These are phyloP conservation scores for Haematococcus sp. DNA, from an alignment of 139 green algal species.

Conservation along the genomic window DNA sequence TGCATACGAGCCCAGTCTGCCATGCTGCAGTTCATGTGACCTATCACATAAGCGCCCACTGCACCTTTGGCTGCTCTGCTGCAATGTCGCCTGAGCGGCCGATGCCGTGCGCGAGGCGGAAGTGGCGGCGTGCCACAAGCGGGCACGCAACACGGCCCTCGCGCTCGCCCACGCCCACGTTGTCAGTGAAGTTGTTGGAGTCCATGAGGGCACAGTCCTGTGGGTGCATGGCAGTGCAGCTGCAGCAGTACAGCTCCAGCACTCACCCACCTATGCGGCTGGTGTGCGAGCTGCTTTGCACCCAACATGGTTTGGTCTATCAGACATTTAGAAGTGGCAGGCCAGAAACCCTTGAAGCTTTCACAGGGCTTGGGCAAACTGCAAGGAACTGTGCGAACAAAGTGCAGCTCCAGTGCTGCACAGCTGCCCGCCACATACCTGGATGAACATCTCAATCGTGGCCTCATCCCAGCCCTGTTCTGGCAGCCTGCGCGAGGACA, in stretches of 20 bases:
- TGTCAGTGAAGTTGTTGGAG: slow-evolving; percentile 94
- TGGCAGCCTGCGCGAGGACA: slow-evolving; percentile 73
- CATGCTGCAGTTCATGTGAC: too few species aligned
- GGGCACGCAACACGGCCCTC: slow-evolving; percentile 81
- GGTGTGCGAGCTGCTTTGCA: too few species aligned
- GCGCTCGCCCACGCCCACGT: slow-evolving; percentile 90
- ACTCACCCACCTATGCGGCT: too few species aligned
- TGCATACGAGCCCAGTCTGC: too few species aligned
- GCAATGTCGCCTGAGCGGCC: slow-evolving; percentile 86
- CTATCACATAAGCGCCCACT: too few species aligned
- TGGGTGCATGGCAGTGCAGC: not conserved
- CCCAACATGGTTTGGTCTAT: too few species aligned
- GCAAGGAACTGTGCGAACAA: too few species aligned
- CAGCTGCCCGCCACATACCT: not conserved
- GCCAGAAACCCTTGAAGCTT: too few species aligned
- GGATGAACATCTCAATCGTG: slow-evolving; percentile 81
- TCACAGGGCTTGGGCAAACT: too few species aligned
- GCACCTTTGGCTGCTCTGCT: slow-evolving; percentile 96
- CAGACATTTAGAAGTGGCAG: too few species aligned
- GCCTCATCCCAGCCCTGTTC: slow-evolving; percentile 81
- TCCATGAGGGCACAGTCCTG: slow-evolving; percentile 92
- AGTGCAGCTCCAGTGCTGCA: not conserved
- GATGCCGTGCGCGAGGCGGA: slow-evolving; percentile 87
- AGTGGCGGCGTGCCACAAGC: slow-evolving; percentile 78
- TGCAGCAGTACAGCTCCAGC: too few species aligned